Base-by-base conservation (phyloP, 768 basidiomycete genomes). In the Strobilomyces echinocephalus region DNA sequence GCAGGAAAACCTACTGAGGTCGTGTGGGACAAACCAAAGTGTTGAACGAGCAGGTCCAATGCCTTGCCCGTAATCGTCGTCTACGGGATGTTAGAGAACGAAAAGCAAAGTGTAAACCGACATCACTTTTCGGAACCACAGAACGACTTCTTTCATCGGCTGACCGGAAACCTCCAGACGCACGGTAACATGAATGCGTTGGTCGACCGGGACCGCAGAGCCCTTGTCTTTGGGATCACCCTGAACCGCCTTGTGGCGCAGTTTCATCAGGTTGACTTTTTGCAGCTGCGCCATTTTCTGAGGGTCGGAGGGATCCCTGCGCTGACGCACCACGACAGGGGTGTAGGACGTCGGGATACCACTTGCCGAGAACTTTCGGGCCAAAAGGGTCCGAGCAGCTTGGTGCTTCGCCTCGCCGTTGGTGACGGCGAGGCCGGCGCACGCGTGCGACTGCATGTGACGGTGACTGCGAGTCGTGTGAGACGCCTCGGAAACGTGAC, bases 41-140 rank as follows among this genome's bases (percentile, higher is more conserved):
- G 56, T 11, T 56, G 56, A 16, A 72, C 71, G 42, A 80, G 64
- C 38, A 82, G 62, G 61, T 90, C 88, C 39, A 89, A 69, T 10
- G 79, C 87, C 60, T 73, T 81, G 1, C 88, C 88, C 10, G 80
- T 74, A 11, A 77, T 66, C 14, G 81, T 64, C 8, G 74, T 73
- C 87, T 89, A 56, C 33, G 36, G 41, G 33, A 40, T 12, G 42
- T 60, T 52, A 59, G 53, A 51, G 12, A 44, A 38, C 5, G 34
- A 40, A 52, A n/a, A 28, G 12, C 3, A 18, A 21, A 44, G 35
- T 28, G 31, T 14, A 16, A 47, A 50, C 18, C 26, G 8, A 39
- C 11, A 33, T 57, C 61, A 88, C 89, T 79, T 88, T 90, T 46
- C 76, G 73, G 51, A 88, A 79, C 90, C 90, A 93, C 46, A 89